Evolutionary conservation across 2,329 filamentous ascomycete species (phyloP).

Genomic region (Leptographium galeiforme): DNA sequence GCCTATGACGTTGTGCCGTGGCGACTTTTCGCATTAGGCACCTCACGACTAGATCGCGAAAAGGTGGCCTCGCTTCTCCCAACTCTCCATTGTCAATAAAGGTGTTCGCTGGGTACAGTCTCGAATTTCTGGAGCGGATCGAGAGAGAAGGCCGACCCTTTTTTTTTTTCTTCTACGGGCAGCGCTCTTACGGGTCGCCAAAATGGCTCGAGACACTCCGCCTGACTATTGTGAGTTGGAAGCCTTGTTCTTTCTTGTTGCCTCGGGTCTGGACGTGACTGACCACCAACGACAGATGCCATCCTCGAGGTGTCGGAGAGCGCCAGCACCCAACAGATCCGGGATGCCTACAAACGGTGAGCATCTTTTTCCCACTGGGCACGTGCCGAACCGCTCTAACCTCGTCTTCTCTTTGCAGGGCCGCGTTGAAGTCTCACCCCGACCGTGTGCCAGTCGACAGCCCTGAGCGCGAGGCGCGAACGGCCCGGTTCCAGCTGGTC

Average conservation of each 20-base stretch:
- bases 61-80: no score
- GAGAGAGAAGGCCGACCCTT: no score
- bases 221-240: constrained; percentile 44
- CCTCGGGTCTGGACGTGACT: neutral
- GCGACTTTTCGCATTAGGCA: neutral
- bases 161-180: no score
- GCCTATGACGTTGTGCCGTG: no score
- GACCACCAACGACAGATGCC: constrained; percentile 38
- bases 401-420: constrained; percentile 36
- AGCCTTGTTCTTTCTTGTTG: constrained; percentile 5
- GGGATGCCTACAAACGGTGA: constrained; percentile 87
- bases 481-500: constrained; percentile 41
- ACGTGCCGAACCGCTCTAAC: neutral
- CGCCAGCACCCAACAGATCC: constrained; percentile 71
- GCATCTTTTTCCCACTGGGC: neutral
- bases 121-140: no score
- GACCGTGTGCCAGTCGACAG: constrained; percentile 78
- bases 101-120: no score
- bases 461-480: constrained; percentile 68
- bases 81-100: no score
- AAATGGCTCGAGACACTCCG: constrained; percentile 26
- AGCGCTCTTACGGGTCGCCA: constrained; percentile 1
- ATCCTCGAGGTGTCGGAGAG: constrained; percentile 60
- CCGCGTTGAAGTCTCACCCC: constrained; percentile 83
- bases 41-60: no score